Evolutionary conservation across 768 basidiomycete species (phyloP).

Genomic region (Serendipita indica): DNA sequence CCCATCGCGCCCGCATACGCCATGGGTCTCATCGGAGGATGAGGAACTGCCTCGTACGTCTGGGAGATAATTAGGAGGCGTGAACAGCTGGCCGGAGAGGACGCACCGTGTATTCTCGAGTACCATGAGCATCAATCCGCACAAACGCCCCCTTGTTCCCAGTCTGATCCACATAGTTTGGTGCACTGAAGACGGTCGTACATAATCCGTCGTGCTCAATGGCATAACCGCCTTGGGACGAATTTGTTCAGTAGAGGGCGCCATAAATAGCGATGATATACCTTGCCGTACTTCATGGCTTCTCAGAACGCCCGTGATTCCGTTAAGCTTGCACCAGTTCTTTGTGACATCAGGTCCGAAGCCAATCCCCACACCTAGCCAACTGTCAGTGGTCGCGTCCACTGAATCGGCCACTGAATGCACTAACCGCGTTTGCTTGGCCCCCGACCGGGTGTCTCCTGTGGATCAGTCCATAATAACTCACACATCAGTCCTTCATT

Average conservation of each 20-base stretch:
- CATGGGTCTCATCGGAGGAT: constrained; percentile 89
- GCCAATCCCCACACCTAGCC: constrained; percentile 80
- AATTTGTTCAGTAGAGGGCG: constrained; percentile 6
- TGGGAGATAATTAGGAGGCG: not conserved
- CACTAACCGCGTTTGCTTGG: constrained; percentile 69
- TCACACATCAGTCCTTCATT: constrained; percentile 80
- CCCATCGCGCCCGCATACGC: constrained; percentile 41
- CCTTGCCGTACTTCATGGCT: constrained; percentile 95
- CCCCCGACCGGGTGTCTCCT: constrained; percentile 73
- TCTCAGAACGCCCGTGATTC: constrained; percentile 76
- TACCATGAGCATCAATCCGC: constrained; percentile 65
- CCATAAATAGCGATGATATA: constrained; percentile 18
- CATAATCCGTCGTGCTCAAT: constrained; percentile 91
- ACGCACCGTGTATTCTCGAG: constrained; percentile 40
- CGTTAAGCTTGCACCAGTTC: constrained; percentile 76
- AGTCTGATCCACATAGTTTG: constrained; percentile 85
- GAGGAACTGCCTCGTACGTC: constrained; percentile 64
- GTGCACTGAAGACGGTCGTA: constrained; percentile 89
- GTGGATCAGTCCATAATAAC: constrained; percentile 95
- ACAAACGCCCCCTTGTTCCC: constrained; percentile 90
- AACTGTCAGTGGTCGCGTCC: constrained; percentile 15
- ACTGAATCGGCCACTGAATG: constrained; percentile 10
- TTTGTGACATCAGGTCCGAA: constrained; percentile 93
- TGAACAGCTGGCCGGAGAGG: not conserved
- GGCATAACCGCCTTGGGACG: constrained; percentile 49